Evolutionary conservation across 768 basidiomycete species (phyloP), one percentile per base, ranked within the genome.

Genomic region (Kwoniella pini): DNA sequence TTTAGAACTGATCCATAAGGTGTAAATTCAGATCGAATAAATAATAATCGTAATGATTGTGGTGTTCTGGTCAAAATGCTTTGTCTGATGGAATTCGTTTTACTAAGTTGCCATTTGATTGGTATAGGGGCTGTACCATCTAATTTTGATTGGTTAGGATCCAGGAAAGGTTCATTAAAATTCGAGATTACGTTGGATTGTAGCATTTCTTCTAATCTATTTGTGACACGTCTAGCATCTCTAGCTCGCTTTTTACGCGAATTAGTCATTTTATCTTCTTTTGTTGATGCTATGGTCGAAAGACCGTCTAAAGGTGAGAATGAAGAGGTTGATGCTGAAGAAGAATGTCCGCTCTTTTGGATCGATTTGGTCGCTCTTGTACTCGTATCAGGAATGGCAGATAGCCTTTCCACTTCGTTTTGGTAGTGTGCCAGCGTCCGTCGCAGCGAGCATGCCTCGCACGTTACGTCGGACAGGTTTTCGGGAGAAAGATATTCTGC

Each of bases 401-500:
- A 82, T 11, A 92, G 80, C 21, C 82, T 79, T 33, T 85, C 83
- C 4, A 85, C 80, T 55, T 94, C 91, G 9, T 83, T 78, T 39
- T 80, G 49, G 77, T 55, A 94, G 82, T 46, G 86, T 82, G 48
- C 80, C 80, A 66, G 84, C 0, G 96, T 98, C 17, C 88, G 86
- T 4, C 86, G 80, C 62, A 98, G 81, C 1, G 92, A 91, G 74
- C 96, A 99, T 62, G 88, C 87, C 21, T 93, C 86, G 79, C 96
- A 99, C 26, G 91, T 86, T 69, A 92, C 95, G 72, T 94, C 93
- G n/a, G 84, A 85, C 45, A 99, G 82, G 33, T 89, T 79, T 75
- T 99, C 96, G 28, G 95, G 82, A 11, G 87, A 84, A 27, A 92
- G 95, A 77, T 94, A 96, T 43, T 95, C 89, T 59, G 85, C 84